A percentile compares a stretch with the other conserved stretches of the same genome.
Evolutionary conservation across 495 filamentous ascomycete species (phyloP).

Genomic region (Penicillium antarcticum): DNA sequence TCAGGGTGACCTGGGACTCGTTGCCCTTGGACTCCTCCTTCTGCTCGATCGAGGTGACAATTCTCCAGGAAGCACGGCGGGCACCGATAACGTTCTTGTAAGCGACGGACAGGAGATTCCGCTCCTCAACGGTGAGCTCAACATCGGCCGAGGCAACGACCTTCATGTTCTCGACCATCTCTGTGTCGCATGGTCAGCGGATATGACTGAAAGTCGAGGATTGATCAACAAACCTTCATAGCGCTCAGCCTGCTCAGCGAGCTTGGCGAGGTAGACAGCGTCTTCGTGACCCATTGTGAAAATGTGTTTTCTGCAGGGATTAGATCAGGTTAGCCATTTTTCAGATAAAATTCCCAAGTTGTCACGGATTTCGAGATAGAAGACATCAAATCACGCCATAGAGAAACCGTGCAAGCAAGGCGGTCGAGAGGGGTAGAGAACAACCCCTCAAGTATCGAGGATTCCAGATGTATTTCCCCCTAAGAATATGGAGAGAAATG

Average conservation of each 20-base stretch:
- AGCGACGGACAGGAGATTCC: conserved; percentile 97
- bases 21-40: conserved; percentile 99
- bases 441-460: neutral
- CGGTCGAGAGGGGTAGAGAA: conserved; percentile 28
- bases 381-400: conserved; percentile 23
- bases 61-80: conserved; percentile 98
- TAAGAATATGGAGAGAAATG: neutral
- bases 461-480: neutral
- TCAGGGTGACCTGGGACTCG: conserved; percentile 82
- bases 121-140: conserved; percentile 98
- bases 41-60: conserved; percentile 99
- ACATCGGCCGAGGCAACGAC: conserved; percentile 91
- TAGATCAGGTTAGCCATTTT: conserved; percentile 2
- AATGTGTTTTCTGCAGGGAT: conserved; percentile 23
- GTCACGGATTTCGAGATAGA: conserved; percentile 6
- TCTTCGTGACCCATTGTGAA: conserved; percentile 98
- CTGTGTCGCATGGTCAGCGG: conserved; percentile 47
- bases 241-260: conserved; percentile 99
- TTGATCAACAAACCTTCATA: conserved; percentile 80
- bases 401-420: conserved; percentile 20
- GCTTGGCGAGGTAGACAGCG: conserved; percentile 98
- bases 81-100: conserved; percentile 99
- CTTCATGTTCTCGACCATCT: conserved; percentile 99
- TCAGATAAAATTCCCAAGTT: neutral
- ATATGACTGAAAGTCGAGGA: neutral